Conservation (phyloP, 2,329 filamentous ascomycete species). For the Lomentospora prolificans region DNA sequence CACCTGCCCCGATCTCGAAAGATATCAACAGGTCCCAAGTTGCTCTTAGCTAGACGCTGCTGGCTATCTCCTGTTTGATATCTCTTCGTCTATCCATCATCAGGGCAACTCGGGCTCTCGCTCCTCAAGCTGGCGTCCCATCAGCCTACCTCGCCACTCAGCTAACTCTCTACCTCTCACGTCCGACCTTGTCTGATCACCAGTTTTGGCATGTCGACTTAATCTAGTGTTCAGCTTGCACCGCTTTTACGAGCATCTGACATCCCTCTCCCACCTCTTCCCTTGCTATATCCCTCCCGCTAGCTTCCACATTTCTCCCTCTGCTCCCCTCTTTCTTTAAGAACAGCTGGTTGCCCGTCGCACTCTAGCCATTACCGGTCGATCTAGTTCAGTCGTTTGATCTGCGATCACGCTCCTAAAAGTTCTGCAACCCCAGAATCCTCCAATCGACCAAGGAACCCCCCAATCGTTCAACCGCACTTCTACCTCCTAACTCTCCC, state of each 20-base stretch:
- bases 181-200: conserved; percentile 4
- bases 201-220: conserved; percentile 4
- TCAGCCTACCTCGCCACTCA: neutral
- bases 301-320: neutral
- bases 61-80: neutral
- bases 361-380: neutral
- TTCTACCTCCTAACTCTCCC: neutral
- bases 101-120: neutral
- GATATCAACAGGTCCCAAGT: conserved; percentile 7
- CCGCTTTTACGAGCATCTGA: neutral
- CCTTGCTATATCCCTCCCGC: neutral
- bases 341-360: neutral
- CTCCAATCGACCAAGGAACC: neutral
- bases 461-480: neutral
- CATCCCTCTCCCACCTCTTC: neutral
- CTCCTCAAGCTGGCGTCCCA: neutral
- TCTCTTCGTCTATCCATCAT: neutral
- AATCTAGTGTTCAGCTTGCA: conserved; percentile 5
- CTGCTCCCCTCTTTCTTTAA: neutral
- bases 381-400: conserved; percentile 8
- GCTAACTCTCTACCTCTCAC: neutral
- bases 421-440: neutral
- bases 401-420: conserved; percentile 7
- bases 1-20: conserved; percentile 11
- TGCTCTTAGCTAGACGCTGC: neutral